Evolutionary conservation across 2,329 filamentous ascomycete species (phyloP), one percentile per base, ranked within the genome.

Genomic region (Diaporthe ilicicola): DNA sequence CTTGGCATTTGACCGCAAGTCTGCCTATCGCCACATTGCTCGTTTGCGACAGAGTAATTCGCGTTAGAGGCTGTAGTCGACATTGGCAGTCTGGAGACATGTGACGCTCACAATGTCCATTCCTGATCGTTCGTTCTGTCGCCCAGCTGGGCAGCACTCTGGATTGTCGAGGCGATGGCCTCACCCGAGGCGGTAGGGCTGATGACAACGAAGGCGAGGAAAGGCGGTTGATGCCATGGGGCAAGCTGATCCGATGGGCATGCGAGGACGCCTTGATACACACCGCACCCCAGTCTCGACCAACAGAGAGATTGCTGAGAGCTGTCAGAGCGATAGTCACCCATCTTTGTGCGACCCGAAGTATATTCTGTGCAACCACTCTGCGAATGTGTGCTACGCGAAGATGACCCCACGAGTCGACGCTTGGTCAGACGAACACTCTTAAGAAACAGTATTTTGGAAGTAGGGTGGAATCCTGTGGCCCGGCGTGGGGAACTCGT

Each of bases 401-500:
- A 68, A 19, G 53, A 68, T 68, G 53, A 59, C 53, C 53, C 65
- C 6, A n/a, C 13, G 44, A n/a, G 34, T 24, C 15, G 29, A 44
- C 37, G 39, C 13, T 29, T 56, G 53, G 65, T 59, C 65, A 59
- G 65, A 48, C 65, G 42, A 55, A 55, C 51, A 50, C 44, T 55
- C 51, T 44, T 32, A 37, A 67, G 51, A 24, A 56, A 29, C 48
- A 39, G 42, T 22, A 50, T 56, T 48, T 59, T 59, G 39, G 39
- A 42, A 59, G 39, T 48, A 48, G 37, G 27, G 42, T 24, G 8
- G 17, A 48, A 37, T 68, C 29, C 53, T 68, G 37, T 68, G 42
- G 53, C 12, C 32, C 13, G 39, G 50, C 39, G 59, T 62, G 42
- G 59, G 59, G 59, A 50, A 48, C 10, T 27, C 19, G 44, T 19